A percentile compares a stretch with the other conserved stretches of the same genome.
Conservation (phyloP, 1,284 basidiomycete species). For the Moesziomyces antarcticus region DNA sequence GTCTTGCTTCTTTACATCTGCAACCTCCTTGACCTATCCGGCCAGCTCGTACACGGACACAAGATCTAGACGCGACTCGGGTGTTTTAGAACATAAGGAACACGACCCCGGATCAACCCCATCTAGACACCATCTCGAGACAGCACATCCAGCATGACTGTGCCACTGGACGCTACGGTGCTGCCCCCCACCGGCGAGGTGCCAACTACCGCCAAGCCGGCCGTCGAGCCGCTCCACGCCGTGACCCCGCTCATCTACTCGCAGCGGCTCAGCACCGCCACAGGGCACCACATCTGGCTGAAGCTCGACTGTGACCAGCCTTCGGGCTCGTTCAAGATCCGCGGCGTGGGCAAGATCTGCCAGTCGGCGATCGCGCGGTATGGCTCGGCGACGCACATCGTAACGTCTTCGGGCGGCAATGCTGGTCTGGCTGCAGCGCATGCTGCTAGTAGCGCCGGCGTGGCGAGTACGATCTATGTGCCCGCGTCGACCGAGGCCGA, state of each 20-base stretch:
- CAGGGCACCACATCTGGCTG: slow-evolving; percentile 56
- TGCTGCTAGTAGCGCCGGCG: slow-evolving; percentile 47
- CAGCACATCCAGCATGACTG: slow-evolving; percentile 6
- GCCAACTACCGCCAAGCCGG: neutral
- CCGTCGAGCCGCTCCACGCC: slow-evolving; percentile 5
- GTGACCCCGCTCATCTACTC: slow-evolving; percentile 26
- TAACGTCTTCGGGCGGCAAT: slow-evolving; percentile 65
- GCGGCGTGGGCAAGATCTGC: slow-evolving; percentile 53
- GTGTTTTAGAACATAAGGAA: no score
- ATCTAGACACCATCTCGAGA: neutral
- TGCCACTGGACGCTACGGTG: neutral
- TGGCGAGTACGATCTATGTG: slow-evolving; percentile 60
- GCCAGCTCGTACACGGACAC: no score
- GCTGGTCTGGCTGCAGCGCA: slow-evolving; percentile 63
- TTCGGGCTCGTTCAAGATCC: slow-evolving; percentile 63
- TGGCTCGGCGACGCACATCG: slow-evolving; percentile 42
- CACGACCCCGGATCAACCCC: neutral
- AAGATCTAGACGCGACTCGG: no score
- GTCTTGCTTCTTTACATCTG: neutral
- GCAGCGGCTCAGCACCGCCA: slow-evolving; percentile 7
- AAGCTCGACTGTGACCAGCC: slow-evolving; percentile 67
- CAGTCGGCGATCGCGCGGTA: slow-evolving; percentile 3
- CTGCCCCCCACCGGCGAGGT: slow-evolving; percentile 1
- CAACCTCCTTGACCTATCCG: no score
- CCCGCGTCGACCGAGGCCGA: slow-evolving; percentile 41